phyloP scores from a whole-genome alignment of 108 stramenopile species.

The Skeletonema potamos region DNA sequence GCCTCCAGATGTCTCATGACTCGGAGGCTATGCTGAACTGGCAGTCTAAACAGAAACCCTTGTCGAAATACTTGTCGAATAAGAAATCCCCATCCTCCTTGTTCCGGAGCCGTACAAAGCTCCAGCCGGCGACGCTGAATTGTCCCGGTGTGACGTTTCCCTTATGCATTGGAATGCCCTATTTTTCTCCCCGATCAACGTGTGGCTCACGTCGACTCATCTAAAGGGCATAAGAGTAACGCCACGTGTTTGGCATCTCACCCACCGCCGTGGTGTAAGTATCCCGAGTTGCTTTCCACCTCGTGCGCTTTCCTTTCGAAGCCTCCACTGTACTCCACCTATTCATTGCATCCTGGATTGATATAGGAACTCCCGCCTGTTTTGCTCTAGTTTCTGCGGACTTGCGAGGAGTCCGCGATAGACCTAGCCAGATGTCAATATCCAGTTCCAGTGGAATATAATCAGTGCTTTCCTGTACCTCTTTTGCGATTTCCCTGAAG shows the following conservation, averaged over 20 bases:
- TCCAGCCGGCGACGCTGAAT: neutral
- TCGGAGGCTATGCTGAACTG: too few species aligned
- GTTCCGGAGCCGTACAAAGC: too few species aligned
- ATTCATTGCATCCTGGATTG: conserved; percentile 13
- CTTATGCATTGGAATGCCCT: neutral
- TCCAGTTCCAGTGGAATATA: neutral
- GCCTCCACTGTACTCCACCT: conserved; percentile 7
- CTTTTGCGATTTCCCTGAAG: neutral
- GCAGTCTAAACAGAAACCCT: too few species aligned
- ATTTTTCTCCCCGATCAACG: neutral
- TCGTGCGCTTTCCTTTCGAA: neutral
- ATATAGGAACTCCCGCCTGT: neutral
- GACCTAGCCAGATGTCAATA: neutral
- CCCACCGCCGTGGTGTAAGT: conserved; percentile 1
- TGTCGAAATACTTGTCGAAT: too few species aligned
- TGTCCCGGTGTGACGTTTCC: neutral
- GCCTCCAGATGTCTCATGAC: too few species aligned
- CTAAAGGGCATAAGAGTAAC: conserved; percentile 16
- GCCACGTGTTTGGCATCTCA: conserved; percentile 16
- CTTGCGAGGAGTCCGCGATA: conserved; percentile 1
- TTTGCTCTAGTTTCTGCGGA: neutral
- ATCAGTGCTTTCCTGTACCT: neutral
- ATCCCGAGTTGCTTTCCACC: neutral
- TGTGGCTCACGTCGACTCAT: neutral
- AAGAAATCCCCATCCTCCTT: too few species aligned